Evolutionary conservation across 2,329 filamentous ascomycete genomes (phyloP), one percentile per base, ranked within the genome.

Genomic region (Nemania diffusa): DNA sequence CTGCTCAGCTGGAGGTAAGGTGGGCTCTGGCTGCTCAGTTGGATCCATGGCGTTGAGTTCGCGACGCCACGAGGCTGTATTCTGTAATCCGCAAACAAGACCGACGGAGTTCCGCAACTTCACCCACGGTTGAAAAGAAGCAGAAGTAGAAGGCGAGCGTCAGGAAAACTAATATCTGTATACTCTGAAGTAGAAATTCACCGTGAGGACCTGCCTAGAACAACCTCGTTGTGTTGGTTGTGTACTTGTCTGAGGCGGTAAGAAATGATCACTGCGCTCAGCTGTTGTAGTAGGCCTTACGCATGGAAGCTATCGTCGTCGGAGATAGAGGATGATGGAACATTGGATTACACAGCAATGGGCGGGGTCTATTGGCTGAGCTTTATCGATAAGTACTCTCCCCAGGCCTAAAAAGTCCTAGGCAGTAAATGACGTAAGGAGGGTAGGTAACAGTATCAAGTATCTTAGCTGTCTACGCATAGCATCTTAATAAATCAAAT

Each of bases 1-100:
- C 73, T 78, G 77, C 72, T 78, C 77, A 24, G 75, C 74, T 53
- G 77, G 75, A 55, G 77, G 77, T 65, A 78, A 59, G 8, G 75
- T 76, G 42, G 73, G 77, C 68, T 76, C 73, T 29, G 69, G 65
- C 44, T 72, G 73, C 52, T 78, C 75, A 52, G 74, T 71, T 11
- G 75, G 69, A 71, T 78, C 77, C 77, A 78, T 78, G 57, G 24
- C 70, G 59, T 46, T 34, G 40, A 46, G 55, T 46, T 24, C 27
- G 37, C 11, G 32, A 20, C 52, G 13, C 29, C 6, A 32, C 59
- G 29, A 48, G 13, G 15, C 29, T 29, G 44, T 32, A 24, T n/a
- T 57, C 57, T 9, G 29, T 66, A 59, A 40, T 57, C 42, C 46
- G 60, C 37, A 64, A 56, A 26, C n/a, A 29, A 56, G 11, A 24